A percentile compares a stretch with the other conserved stretches of the same genome.
These are phyloP conservation scores for Lophiostoma macrostomum DNA, from an alignment of 495 filamentous ascomycete species.

Conservation along the genomic window DNA sequence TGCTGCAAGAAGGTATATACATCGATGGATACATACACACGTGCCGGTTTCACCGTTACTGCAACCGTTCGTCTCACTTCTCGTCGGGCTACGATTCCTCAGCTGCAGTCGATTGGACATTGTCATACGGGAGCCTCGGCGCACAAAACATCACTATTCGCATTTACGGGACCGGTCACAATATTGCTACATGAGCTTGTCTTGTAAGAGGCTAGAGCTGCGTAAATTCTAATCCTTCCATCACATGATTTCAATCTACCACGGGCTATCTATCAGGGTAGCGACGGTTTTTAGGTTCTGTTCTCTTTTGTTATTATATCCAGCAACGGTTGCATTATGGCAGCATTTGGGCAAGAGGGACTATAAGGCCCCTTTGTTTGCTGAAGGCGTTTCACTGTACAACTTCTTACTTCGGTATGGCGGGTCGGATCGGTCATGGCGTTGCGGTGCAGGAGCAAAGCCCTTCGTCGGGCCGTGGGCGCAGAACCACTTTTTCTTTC, in stretches of 20 bases:
- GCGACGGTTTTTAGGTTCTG: too few relatives aligned
- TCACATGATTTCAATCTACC: background rate
- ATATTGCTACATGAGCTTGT: conserved; percentile 9
- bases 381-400: conserved; percentile 23
- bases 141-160: conserved; percentile 12
- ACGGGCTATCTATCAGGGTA: too few relatives aligned
- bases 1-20: background rate
- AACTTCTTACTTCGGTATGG: conserved; percentile 5
- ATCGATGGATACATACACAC: background rate
- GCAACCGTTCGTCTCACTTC: too few relatives aligned
- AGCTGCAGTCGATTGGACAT: background rate
- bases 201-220: conserved; percentile 16
- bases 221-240: conserved; percentile 15
- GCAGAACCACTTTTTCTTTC: background rate
- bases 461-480: background rate
- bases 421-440: conserved; percentile 1
- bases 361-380: conserved; percentile 18
- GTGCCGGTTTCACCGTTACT: too few relatives aligned
- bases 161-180: conserved; percentile 20
- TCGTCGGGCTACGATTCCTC: background rate
- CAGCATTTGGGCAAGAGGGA: conserved; percentile 15
- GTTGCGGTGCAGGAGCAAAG: conserved; percentile 4
- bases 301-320: conserved; percentile 29
- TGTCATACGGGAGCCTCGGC: conserved; percentile 10
- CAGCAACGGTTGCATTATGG: conserved; percentile 31